These are phyloP conservation scores for Hyaloperonospora arabidopsidis DNA, from an alignment of 352 stramenopile species.

Conservation along the genomic window DNA sequence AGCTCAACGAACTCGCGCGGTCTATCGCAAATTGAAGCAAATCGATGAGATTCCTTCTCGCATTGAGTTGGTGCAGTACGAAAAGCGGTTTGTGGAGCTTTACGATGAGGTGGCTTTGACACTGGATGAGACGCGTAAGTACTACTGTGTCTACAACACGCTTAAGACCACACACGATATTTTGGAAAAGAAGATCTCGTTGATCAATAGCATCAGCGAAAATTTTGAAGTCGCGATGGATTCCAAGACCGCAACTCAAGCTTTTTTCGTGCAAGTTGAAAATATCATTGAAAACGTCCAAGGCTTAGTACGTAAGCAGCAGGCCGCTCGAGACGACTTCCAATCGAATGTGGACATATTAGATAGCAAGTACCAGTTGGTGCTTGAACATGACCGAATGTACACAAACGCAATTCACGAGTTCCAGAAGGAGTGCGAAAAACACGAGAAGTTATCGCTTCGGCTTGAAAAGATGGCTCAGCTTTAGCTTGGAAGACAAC, in stretches of 20 bases:
- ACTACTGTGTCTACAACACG: conserved; percentile 85
- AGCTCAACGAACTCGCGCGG: conserved; percentile 44
- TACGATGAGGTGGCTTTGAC: conserved; percentile 84
- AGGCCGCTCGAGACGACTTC: conserved; percentile 33
- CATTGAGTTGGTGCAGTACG: conserved; percentile 87
- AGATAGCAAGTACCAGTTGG: conserved; percentile 70
- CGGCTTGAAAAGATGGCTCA: conserved; percentile 11
- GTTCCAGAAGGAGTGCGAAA: conserved; percentile 86
- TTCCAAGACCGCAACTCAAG: conserved; percentile 46
- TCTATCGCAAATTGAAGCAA: conserved; percentile 52
- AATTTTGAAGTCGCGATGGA: conserved; percentile 78
- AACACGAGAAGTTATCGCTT: conserved; percentile 59
- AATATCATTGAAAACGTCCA: conserved; percentile 59
- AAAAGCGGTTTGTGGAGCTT: conserved; percentile 83
- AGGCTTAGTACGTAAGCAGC: conserved; percentile 46
- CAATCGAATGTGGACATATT: conserved; percentile 47
- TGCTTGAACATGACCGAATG: conserved; percentile 64
- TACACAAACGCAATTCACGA: conserved; percentile 83
- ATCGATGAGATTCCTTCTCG: conserved; percentile 82
- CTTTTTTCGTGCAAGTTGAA: conserved; percentile 76
- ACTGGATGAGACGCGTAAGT: conserved; percentile 86
- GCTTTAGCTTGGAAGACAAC: too few relatives aligned
- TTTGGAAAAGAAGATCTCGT: conserved; percentile 78
- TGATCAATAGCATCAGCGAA: conserved; percentile 80
- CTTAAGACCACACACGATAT: conserved; percentile 75